Evolutionary conservation across 1,284 basidiomycete species (phyloP).

Genomic region (Termitomyces sp.): DNA sequence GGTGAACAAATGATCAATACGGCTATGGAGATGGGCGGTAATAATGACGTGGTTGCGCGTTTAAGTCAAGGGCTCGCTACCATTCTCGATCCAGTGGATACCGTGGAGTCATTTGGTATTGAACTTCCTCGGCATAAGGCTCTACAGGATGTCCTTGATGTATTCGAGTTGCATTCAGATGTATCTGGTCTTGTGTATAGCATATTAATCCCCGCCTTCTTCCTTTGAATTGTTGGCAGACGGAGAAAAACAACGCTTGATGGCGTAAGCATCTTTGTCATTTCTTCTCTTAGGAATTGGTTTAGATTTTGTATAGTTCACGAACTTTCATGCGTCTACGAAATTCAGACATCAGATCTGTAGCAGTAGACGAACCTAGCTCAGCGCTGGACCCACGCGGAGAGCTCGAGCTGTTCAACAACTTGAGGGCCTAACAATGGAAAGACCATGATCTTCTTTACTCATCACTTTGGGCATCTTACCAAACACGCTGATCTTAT

Average conservation of each 20-base stretch:
- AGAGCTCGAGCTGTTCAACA: slow-evolving; percentile 47
- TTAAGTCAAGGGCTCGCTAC: slow-evolving; percentile 24
- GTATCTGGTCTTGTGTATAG: slow-evolving; percentile 22
- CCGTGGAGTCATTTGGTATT: slow-evolving; percentile 16
- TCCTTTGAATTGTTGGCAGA: slow-evolving; percentile 17
- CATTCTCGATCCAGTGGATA: slow-evolving; percentile 27
- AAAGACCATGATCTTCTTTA: slow-evolving; percentile 65
- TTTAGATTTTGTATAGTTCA: slow-evolving; percentile 19
- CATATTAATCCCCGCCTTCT: not conserved
- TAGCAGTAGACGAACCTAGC: slow-evolving; percentile 48
- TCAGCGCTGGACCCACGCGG: slow-evolving; percentile 48
- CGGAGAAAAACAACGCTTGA: slow-evolving; percentile 36
- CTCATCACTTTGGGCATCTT: slow-evolving; percentile 64
- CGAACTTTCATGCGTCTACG: slow-evolving; percentile 40
- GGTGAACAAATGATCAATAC: not conserved
- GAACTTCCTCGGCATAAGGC: slow-evolving; percentile 4
- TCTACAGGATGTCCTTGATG: slow-evolving; percentile 7
- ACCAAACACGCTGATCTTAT: slow-evolving; percentile 59
- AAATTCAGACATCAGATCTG: slow-evolving; percentile 36
- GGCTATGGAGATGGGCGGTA: slow-evolving; percentile 3
- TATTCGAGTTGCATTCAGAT: slow-evolving; percentile 25
- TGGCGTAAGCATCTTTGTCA: slow-evolving; percentile 26
- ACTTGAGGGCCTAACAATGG: slow-evolving; percentile 46
- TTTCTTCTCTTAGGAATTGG: not conserved
- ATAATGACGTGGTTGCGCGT: slow-evolving; percentile 10